A percentile compares a stretch with the other conserved stretches of the same genome.
Conservation (phyloP, 768 basidiomycete genomes). For the Hypsizygus marmoreus region DNA sequence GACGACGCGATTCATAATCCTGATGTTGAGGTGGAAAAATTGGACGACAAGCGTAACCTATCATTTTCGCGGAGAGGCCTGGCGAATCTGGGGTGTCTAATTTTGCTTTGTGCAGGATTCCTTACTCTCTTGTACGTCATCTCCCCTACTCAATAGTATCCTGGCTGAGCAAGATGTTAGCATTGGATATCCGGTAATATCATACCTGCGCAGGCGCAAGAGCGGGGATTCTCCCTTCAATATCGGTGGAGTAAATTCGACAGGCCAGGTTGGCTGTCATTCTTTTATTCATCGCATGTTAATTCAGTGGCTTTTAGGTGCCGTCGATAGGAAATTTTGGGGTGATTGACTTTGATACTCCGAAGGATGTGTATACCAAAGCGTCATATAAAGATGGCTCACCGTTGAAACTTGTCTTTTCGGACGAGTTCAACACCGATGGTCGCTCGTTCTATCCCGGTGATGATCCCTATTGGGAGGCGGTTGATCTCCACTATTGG, state of each 20-base stretch:
- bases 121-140: conserved; percentile 60
- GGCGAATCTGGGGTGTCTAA: conserved; percentile 71
- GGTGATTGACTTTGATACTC: conserved; percentile 61
- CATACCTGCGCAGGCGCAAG: conserved; percentile 16
- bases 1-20: conserved; percentile 81
- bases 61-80: conserved; percentile 63
- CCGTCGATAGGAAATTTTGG: conserved; percentile 63
- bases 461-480: conserved; percentile 87
- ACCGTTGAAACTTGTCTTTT: conserved; percentile 64
- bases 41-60: conserved; percentile 36
- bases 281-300: conserved; percentile 23
- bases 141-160: background rate
- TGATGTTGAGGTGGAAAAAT: conserved; percentile 31
- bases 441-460: conserved; percentile 80
- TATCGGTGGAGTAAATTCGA: conserved; percentile 62
- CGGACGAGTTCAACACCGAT: conserved; percentile 79
- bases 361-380: conserved; percentile 55
- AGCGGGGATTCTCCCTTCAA: conserved; percentile 24
- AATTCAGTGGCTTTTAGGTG: conserved; percentile 41
- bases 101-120: conserved; percentile 49
- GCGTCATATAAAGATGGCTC: conserved; percentile 60
- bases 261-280: conserved; percentile 52
- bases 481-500: conserved; percentile 80
- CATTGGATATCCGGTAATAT: conserved; percentile 51
- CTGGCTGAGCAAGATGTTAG: conserved; percentile 21